These are phyloP conservation scores for Aciculosporium take DNA, from an alignment of 2,329 filamentous ascomycete species.

Conservation along the genomic window DNA sequence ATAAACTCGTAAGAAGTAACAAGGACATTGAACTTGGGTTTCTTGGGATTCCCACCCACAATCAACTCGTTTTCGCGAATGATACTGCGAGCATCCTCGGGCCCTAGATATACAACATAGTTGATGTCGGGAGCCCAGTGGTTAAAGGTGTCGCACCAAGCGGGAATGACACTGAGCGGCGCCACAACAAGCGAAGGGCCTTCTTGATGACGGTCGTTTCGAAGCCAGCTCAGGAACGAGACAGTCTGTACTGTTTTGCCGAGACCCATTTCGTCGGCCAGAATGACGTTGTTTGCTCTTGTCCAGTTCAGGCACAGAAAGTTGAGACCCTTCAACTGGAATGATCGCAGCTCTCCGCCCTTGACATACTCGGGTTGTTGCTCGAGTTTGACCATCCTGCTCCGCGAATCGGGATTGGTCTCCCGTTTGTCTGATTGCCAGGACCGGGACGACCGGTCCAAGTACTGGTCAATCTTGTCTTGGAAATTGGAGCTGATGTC, in stretches of 20 bases:
- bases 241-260: constrained; percentile 98
- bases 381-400: constrained; percentile 57
- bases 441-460: constrained; percentile 68
- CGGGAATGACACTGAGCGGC: constrained; percentile 89
- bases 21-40: constrained; percentile 93
- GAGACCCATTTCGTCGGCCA: constrained; percentile 96
- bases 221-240: constrained; percentile 91
- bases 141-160: constrained; percentile 97
- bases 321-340: constrained; percentile 88
- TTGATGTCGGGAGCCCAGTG: constrained; percentile 92
- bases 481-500: constrained; percentile 69
- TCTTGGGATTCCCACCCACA: constrained; percentile 70
- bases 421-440: constrained; percentile 71
- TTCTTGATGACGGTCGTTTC: constrained; percentile 77
- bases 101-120: constrained; percentile 92
- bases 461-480: constrained; percentile 78
- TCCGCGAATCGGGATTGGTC: constrained; percentile 59
- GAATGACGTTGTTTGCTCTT: constrained; percentile 83
- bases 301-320: constrained; percentile 96
- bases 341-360: constrained; percentile 73
- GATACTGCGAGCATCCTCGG: constrained; percentile 69
- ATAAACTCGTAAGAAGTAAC: constrained; percentile 98
- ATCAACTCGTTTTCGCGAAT: constrained; percentile 86
- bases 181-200: constrained; percentile 96
- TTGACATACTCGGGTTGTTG: constrained; percentile 76